These are phyloP conservation scores for Microsporum canis DNA, from an alignment of 2,329 filamentous ascomycete genomes.

Conservation along the genomic window DNA sequence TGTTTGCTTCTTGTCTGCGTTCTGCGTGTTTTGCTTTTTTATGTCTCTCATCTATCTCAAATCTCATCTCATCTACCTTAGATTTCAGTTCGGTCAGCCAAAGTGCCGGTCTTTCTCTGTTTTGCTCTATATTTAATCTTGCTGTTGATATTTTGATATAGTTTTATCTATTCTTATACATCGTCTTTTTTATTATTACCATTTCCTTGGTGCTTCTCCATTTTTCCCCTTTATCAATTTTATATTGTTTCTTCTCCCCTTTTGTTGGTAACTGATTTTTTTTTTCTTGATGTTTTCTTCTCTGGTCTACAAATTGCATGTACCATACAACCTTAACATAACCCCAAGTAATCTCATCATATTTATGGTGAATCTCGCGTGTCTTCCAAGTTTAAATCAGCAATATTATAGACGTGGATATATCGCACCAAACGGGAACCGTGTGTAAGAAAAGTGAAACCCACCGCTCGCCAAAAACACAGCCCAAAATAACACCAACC, in stretches of 20 bases:
- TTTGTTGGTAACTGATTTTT: background rate
- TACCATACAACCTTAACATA: conserved; percentile 4
- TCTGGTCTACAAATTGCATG: conserved; percentile 3
- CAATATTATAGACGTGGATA: background rate
- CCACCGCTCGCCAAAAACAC: background rate
- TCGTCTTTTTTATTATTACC: background rate
- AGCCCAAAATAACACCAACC: background rate
- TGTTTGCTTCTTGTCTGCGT: background rate
- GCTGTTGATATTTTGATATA: background rate
- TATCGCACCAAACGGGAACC: background rate
- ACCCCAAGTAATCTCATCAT: background rate
- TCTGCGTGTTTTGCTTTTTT: conserved; percentile 1
- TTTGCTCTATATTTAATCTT: background rate
- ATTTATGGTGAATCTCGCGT: conserved; percentile 3
- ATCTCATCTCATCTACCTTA: conserved; percentile 6
- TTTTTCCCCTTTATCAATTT: background rate
- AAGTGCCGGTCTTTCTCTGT: background rate
- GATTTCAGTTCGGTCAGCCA: conserved; percentile 4
- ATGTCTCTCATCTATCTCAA: conserved; percentile 1
- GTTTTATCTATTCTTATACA: conserved; percentile 5
- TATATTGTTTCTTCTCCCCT: background rate
- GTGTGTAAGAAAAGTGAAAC: background rate
- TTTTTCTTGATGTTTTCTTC: background rate
- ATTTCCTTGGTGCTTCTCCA: background rate
- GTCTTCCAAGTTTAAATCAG: background rate